A percentile compares a stretch with the other conserved stretches of the same genome.
Evolutionary conservation across 2,329 filamentous ascomycete species (phyloP).

Genomic region (Myriosclerotinia curreyana): DNA sequence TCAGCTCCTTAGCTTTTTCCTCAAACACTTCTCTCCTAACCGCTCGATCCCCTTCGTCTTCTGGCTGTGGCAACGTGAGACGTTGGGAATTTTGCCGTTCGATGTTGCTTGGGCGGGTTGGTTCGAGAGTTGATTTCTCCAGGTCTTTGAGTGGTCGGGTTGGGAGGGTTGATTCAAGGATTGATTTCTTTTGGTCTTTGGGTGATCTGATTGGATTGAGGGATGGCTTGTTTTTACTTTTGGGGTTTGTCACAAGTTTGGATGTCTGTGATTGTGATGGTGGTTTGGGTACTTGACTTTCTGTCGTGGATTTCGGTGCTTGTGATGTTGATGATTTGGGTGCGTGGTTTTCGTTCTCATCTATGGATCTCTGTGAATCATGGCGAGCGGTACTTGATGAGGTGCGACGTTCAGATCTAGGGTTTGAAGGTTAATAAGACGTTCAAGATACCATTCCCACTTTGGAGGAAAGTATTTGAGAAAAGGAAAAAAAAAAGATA

Average conservation of each 20-base stretch:
- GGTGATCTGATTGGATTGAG: neutral
- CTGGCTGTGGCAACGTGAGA: conserved; percentile 33
- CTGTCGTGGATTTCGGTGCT: too few species aligned
- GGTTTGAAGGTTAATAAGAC: neutral
- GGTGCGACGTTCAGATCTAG: conserved; percentile 5
- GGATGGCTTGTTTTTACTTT: neutral
- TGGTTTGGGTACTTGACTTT: neutral
- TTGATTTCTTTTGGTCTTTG: neutral
- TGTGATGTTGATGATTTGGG: neutral
- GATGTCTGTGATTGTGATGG: neutral
- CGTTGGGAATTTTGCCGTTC: conserved; percentile 30
- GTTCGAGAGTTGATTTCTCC: neutral
- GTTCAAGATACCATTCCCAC: neutral
- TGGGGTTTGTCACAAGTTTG: neutral
- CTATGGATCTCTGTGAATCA: neutral
- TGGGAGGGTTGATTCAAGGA: neutral
- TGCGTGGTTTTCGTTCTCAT: neutral
- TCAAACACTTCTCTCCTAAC: conserved; percentile 49
- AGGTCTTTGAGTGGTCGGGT: neutral
- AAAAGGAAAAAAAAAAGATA: neutral
- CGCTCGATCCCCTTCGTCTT: conserved; percentile 46
- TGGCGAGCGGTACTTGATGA: conserved; percentile 14
- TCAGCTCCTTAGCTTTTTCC: conserved; percentile 52
- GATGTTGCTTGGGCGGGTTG: conserved; percentile 25
- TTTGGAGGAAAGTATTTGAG: neutral